Evolutionary conservation across 208 protist genomes (phyloP), one percentile per base, ranked within the genome.

Genomic region (Crithidia fasciculata): DNA sequence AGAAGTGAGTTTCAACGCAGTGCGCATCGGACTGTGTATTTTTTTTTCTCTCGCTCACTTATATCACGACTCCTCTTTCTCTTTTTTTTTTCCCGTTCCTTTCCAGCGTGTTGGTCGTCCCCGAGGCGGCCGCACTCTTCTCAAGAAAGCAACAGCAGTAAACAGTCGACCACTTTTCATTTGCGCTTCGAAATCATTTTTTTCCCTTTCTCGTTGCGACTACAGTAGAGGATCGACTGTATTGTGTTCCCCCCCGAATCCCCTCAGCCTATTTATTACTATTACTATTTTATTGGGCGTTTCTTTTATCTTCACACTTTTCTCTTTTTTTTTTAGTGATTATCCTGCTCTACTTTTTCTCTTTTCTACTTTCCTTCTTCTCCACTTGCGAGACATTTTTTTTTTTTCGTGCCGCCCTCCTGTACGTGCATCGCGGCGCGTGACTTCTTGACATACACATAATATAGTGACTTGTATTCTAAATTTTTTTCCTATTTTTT

Each of bases 301-400:
- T 49, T 49, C 12, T 49, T 13, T 49, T 49, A 2, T 49, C 45
- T 49, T 49, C 12, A 15, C 45, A 15, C 12, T 49, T 2, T 49
- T 49, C 12, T 13, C 12, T 13, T 2, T 0, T 49, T 0, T 15
- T 8, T 13, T 49, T 13, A 49, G 7, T 13, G 45, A 49, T 49
- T 49, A 8, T 49, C 45, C 45, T 49, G 36, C 16, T 76, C 8
- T 72, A 13, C 69, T 43, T 70, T 50, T 43, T 57, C 52, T 40
- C 6, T 62, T 49, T 40, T 59, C 39, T 59, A 7, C 66, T 54
- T 4, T 67, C 28, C 2, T 56, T 53, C 18, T 65, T 41, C 3
- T 52, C 53, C 8, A 47, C 45, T 2, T 28, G 45, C 7, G 7
- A 49, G 12, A 49, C 45, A 13, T 49, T 49, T 49, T 49, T 13